Conservation (phyloP, 805 yeast species). For the Starmerella geochares region DNA sequence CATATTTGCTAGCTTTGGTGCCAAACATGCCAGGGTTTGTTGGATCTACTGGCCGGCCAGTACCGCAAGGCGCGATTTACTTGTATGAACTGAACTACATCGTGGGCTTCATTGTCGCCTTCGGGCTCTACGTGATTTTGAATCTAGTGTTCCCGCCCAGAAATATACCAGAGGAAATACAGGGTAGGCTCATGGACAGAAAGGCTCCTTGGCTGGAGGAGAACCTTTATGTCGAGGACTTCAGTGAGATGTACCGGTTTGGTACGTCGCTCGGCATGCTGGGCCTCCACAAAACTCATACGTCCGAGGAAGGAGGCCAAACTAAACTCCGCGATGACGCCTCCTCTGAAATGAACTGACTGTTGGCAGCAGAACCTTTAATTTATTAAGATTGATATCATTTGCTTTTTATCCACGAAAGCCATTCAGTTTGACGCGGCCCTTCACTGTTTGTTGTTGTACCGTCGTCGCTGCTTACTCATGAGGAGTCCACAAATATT, state of each 20-base stretch:
- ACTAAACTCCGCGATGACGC: background rate
- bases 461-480: constrained; percentile 1
- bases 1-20: constrained; percentile 67
- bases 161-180: constrained; percentile 20
- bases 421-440: too few relatives aligned
- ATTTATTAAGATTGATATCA: too few relatives aligned
- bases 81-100: constrained; percentile 68
- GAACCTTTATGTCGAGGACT: constrained; percentile 24
- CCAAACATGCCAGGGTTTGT: constrained; percentile 84
- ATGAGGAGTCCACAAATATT: background rate
- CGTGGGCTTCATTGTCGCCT: constrained; percentile 58
- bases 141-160: constrained; percentile 21
- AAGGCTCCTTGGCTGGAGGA: constrained; percentile 26
- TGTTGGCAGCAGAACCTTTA: too few relatives aligned
- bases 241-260: constrained; percentile 19
- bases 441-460: too few relatives aligned
- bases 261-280: constrained; percentile 13
- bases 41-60: constrained; percentile 64
- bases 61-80: constrained; percentile 67
- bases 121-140: constrained; percentile 44
- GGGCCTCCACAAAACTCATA: background rate
- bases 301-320: background rate
- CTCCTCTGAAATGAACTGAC: too few relatives aligned
- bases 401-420: too few relatives aligned
- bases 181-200: constrained; percentile 19